A percentile compares a stretch with the other conserved stretches of the same genome.
These are phyloP conservation scores for Colletotrichum nymphaeae DNA, from an alignment of 2,329 filamentous ascomycete genomes.

Conservation along the genomic window DNA sequence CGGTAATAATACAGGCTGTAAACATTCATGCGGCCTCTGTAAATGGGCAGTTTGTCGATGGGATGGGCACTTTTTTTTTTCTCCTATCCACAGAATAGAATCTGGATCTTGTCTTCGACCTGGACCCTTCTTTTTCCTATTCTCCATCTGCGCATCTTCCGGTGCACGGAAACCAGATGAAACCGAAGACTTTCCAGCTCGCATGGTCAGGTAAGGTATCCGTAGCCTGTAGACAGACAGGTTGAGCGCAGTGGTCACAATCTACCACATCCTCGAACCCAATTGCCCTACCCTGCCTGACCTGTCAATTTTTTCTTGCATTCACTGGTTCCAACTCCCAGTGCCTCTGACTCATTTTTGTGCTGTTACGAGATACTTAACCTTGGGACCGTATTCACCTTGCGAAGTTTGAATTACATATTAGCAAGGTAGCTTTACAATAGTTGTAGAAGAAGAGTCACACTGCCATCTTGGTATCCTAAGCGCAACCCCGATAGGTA, in stretches of 20 bases:
- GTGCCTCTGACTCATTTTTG: not conserved
- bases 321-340: not conserved
- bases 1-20: slow-evolving; percentile 12
- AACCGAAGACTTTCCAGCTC: slow-evolving; percentile 8
- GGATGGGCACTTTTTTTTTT: not conserved
- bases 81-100: not conserved
- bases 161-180: slow-evolving; percentile 23
- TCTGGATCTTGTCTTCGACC: not conserved
- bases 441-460: not conserved
- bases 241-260: not conserved
- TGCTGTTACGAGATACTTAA: not conserved
- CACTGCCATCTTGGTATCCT: not conserved
- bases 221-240: not conserved
- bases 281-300: not conserved
- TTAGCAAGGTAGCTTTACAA: not conserved
- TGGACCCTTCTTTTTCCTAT: slow-evolving; percentile 11
- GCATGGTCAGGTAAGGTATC: not conserved
- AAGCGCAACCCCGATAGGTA: not conserved
- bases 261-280: not conserved
- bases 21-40: slow-evolving; percentile 31
- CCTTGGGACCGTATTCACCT: not conserved
- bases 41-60: not conserved
- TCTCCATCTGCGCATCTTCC: not conserved
- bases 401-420: not conserved
- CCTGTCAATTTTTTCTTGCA: not conserved